Evolutionary conservation across 106 monocot species (phyloP).

Genomic region (Acorus gramineus): DNA sequence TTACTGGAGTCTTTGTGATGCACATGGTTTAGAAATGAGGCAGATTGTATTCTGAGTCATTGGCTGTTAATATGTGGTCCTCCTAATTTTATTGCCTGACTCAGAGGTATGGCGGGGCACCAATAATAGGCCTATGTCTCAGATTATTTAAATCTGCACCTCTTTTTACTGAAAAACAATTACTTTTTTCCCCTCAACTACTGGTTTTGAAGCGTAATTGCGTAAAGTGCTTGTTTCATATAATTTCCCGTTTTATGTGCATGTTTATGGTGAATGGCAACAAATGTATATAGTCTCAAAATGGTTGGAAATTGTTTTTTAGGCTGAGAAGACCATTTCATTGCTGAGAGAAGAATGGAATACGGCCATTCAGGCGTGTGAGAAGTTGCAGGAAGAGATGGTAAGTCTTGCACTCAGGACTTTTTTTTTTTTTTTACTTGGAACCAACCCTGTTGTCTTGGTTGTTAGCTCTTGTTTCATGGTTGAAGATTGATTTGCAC

Average conservation of each 20-base stretch:
- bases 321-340: slow-evolving; percentile 25
- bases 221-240: neutral
- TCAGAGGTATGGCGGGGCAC: no score
- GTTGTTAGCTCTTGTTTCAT: neutral
- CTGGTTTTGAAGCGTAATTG: no score
- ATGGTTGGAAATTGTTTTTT: slow-evolving; percentile 2
- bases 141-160: no score
- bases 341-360: slow-evolving; percentile 28
- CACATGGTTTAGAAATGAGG: no score
- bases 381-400: slow-evolving; percentile 24
- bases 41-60: no score
- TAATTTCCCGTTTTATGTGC: neutral
- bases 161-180: no score
- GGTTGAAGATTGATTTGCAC: neutral
- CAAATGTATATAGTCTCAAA: neutral
- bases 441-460: neutral
- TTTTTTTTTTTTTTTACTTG: neutral
- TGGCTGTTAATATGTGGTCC: no score
- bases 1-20: neutral
- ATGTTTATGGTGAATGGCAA: neutral
- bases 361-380: slow-evolving; percentile 14
- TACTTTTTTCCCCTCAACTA: no score
- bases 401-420: slow-evolving; percentile 14
- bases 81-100: no score
- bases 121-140: no score